These are phyloP conservation scores for Linum tenue DNA, from an alignment of 345 rosid genomes.

Conservation along the genomic window DNA sequence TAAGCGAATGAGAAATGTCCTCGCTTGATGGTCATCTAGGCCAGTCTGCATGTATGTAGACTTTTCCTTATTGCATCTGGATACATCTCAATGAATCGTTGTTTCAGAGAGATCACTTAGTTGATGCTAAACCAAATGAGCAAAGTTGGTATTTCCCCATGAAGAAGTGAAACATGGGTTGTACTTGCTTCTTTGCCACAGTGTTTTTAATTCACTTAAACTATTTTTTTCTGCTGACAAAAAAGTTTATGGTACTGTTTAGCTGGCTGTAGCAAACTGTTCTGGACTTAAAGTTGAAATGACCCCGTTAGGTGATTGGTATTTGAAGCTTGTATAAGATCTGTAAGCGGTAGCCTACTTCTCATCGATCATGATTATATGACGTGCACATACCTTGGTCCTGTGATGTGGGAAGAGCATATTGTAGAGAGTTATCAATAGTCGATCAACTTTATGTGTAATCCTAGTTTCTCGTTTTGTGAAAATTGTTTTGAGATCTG, in stretches of 20 bases:
- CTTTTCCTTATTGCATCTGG: slow-evolving; percentile 43
- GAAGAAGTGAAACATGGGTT: slow-evolving; percentile 44
- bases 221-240: not conserved
- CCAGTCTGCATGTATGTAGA: not conserved
- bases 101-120: slow-evolving; percentile 69
- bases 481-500: slow-evolving; percentile 21
- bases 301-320: not conserved
- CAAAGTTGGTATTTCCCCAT: slow-evolving; percentile 50
- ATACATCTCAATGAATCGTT: slow-evolving; percentile 63
- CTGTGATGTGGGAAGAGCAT: too few relatives aligned
- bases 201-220: not conserved
- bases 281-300: not conserved
- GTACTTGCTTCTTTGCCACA: slow-evolving; percentile 49
- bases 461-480: not conserved
- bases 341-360: not conserved
- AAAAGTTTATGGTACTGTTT: not conserved
- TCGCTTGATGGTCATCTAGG: not conserved
- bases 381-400: not conserved
- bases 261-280: not conserved
- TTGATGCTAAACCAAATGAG: slow-evolving; percentile 61
- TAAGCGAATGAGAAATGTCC: not conserved
- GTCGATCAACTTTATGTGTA: not conserved
- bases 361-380: not conserved
- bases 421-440: not conserved
- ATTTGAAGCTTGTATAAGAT: not conserved